Evolutionary conservation across 2,329 filamentous ascomycete species (phyloP), one percentile per base, ranked within the genome.

Genomic region (Cladosporium cucumerinum): DNA sequence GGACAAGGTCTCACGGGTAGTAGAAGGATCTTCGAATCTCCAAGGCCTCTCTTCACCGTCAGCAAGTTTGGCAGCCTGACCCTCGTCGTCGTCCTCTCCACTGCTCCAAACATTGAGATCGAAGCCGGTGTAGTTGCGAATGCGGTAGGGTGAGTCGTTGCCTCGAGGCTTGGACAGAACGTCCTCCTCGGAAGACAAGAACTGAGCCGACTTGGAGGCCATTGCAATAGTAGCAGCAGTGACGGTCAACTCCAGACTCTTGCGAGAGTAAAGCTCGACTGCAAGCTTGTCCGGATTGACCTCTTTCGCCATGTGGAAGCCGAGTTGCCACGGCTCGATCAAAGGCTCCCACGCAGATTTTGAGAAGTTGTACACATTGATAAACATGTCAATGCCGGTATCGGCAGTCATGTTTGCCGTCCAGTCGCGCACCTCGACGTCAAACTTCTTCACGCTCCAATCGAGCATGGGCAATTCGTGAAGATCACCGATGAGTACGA

Each of bases 271-370:
- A 1, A 97, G 81, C 64, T 98, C 93, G 21, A 99, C 83, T 0
- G 92, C 90, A 66, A 97, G 80, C 60, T 90, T 83, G 43, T 94
- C 91, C 0, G 89, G 91, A 49, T 86, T 85, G 28, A 87, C 84
- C 65, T 95, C 89, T 71, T 89, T 93, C 0, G 91, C 88, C 75
- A 98, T 87, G 68, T 96, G 92, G 70, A 99, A 87, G 2, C 93
- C 93, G n/a, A 98, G 83, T 69, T 94, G 88, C 95, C 95, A 99
- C 8, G 96, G 96, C 76, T 99, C 95, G 28, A 99, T 87, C 36
- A 99, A 80, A 3, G 95, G 95, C 76, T 99, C 95, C 95, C 95
- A 99, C 3, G 93, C 92, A 0, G 95, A 99, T 77, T 99, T 99
- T 16, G 95, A 95, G 79, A 99, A 99, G 78, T 99, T 99, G 82